Base-by-base conservation (phyloP, 345 rosid species). In the Ceriops decandra region DNA sequence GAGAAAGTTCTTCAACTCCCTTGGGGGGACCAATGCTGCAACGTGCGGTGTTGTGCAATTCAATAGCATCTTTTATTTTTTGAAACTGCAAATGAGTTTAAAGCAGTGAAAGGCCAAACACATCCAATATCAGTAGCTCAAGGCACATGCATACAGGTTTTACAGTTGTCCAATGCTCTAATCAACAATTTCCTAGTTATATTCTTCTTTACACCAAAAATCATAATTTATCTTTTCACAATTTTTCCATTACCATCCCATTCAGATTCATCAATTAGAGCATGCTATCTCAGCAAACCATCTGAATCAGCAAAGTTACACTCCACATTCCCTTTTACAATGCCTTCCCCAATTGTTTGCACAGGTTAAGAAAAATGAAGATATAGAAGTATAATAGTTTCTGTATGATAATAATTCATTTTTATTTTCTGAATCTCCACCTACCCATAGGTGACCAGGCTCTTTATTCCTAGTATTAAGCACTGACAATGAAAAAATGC, bases 61-160 rank as follows among this genome's bases (percentile, higher is more conserved):
- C 66, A 51, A 90, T 90, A 1, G 90, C 96, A 69, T 87, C 96
- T 82, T 86, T 92, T 67, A 92, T 87, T 78, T 90, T 92, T 74
- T 88, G 96, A 74, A 92, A 90, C 98, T 92, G 93, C 82, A 79
- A 0, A 62, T 20, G 28, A 33, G 53, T 68, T 33, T n/a, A 27
- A 27, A 17, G 51, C 1, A n/a, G 54, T 19, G 2, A 32, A 30
- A 61, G 11, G 35, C 31, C 3, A 52, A 5, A n/a, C 62, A 21
- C 9, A 53, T 24, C 60, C 56, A 73, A 6, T 26, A 38, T 66
- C 56, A 52, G 31, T 20, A 27, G 30, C 20, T 5, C 64, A 52
- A 17, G 20, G 27, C 35, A 10, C 47, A 7, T 0, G 19, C 31
- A 28, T 54, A 16, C 27, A 26, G 27, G 5, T 8, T 67, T 7